A percentile compares a stretch with the other conserved stretches of the same genome.
Conservation (phyloP, 495 filamentous ascomycete species). For the Pyronema omphalodes region DNA sequence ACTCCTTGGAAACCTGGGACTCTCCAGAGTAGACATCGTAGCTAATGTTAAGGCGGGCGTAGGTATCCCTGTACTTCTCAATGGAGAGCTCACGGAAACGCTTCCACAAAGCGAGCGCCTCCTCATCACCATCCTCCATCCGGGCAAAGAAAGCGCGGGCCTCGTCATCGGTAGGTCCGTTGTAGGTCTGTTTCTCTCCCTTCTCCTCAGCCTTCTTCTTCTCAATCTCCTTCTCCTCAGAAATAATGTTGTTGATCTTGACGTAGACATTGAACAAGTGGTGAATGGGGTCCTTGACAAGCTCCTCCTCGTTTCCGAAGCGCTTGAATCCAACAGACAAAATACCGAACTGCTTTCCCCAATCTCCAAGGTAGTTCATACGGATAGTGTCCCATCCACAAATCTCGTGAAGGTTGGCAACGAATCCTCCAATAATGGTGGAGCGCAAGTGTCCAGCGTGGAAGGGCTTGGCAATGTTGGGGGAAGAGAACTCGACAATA, state of each 20-base stretch:
- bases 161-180: conserved; percentile 35
- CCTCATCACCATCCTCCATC: conserved; percentile 66
- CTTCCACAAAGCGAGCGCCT: conserved; percentile 63
- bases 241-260: conserved; percentile 39
- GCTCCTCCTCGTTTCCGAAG: conserved; percentile 40
- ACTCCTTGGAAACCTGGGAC: conserved; percentile 69
- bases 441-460: conserved; percentile 48
- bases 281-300: conserved; percentile 40
- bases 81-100: conserved; percentile 84
- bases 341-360: conserved; percentile 49
- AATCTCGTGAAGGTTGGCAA: conserved; percentile 39
- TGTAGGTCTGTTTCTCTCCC: conserved; percentile 30
- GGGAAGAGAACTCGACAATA: conserved; percentile 41
- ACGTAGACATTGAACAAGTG: conserved; percentile 49
- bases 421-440: conserved; percentile 48
- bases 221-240: conserved; percentile 36
- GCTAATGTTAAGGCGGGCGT: conserved; percentile 70
- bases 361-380: conserved; percentile 52
- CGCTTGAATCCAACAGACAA: conserved; percentile 40
- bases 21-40: conserved; percentile 93
- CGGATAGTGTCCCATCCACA: conserved; percentile 43
- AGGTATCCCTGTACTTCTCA: conserved; percentile 61
- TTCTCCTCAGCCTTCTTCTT: conserved; percentile 32
- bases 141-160: conserved; percentile 69
- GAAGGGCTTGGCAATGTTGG: conserved; percentile 50